These are phyloP conservation scores for Chalciporus piperatus DNA, from an alignment of 768 basidiomycete genomes.

Conservation along the genomic window DNA sequence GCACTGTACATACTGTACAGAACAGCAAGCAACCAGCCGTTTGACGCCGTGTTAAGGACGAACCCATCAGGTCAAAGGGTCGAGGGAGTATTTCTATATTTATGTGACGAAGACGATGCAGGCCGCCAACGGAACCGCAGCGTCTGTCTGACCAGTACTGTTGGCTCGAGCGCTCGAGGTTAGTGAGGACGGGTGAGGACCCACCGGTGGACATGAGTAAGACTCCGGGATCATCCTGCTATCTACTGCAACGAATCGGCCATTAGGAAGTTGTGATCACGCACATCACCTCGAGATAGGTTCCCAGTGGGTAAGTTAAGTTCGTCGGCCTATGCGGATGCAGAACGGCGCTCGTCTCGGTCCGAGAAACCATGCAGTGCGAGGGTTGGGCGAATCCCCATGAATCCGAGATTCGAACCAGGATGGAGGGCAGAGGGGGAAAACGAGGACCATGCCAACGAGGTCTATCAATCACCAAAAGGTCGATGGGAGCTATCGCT, in stretches of 20 bases:
- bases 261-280: conserved; percentile 4
- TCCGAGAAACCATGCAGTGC: conserved; percentile 3
- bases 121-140: neutral
- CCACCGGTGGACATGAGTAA: no score
- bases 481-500: neutral
- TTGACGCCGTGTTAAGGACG: no score
- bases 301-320: no score
- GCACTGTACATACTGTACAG: no score
- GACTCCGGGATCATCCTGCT: neutral
- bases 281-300: conserved; percentile 12
- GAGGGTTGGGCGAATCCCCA: neutral
- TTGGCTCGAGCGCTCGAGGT: no score
- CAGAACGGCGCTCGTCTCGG: conserved; percentile 1
- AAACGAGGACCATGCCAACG: conserved; percentile 18
- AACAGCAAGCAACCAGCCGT: no score
- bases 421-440: conserved; percentile 16
- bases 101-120: neutral
- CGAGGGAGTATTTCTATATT: neutral
- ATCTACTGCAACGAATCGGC: neutral
- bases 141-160: neutral
- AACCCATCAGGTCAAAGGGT: neutral
- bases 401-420: conserved; percentile 19
- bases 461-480: conserved; percentile 14
- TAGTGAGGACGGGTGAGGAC: no score
- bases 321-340: conserved; percentile 1